Base-by-base conservation (phyloP, 495 filamentous ascomycete species). In the Amorphotheca resinae region DNA sequence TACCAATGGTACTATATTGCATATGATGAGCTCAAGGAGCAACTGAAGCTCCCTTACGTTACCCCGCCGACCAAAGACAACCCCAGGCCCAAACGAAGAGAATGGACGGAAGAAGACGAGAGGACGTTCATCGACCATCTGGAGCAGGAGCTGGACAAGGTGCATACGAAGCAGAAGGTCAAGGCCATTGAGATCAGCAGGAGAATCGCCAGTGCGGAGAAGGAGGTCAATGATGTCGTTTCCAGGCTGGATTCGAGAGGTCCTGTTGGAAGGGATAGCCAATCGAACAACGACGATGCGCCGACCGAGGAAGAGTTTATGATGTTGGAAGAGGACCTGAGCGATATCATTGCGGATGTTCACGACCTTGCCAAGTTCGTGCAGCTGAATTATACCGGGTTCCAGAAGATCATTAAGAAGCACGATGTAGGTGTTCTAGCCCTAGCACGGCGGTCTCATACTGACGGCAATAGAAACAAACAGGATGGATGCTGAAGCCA, bases 391-490 rank as follows among this genome's bases (percentile, higher is more conserved):
- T 99, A 99, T 56, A 95, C 89, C 0, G 91, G 93, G 0, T 99
- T 99, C 56, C 93, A 95, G 69, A 99, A 99, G 69, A 99, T 99
- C 53, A 95, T 99, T 59, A 99, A 99, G 69, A 99, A 99, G 67
- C 91, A 99, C 61, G 91, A 99, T 70, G 86, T 91, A 64, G 41
- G 82, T 73, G 11, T 28, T 28, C 11, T 5, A 16, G 33, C 22
- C 25, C 7, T 12, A 17, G 42, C 4, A 33, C 37, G 20, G 22
- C 18, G 44, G 22, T 21, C n/a, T 28, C 17, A 21, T 44, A 53
- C 59, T 64, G 48, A 66, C 57, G 3, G 12, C 6, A 17, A 38
- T 49, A 93, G 83, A 99, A 99, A 84, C 68, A 83, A 73, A 99
- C 91, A 0, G 67, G 74, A 25, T 96, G 93, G 93, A 77, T 88